Conservation (phyloP, 2,329 filamentous ascomycete genomes). For the Pseudogymnoascus sp. region DNA sequence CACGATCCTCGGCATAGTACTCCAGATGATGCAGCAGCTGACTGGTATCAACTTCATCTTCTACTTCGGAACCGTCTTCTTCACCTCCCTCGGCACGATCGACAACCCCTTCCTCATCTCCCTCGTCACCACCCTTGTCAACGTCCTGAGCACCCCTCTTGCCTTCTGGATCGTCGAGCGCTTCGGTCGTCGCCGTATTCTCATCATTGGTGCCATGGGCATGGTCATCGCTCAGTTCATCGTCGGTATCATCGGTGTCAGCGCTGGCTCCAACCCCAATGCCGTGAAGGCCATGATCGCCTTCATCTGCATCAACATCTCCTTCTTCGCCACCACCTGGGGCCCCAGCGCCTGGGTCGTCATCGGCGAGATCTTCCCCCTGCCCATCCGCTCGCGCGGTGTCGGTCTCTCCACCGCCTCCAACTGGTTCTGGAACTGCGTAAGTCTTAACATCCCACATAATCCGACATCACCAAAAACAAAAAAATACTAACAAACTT, state of each 20-base stretch:
- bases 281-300: slow-evolving; percentile 64
- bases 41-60: slow-evolving; percentile 89
- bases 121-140: slow-evolving; percentile 40
- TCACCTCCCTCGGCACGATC: slow-evolving; percentile 56
- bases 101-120: slow-evolving; percentile 51
- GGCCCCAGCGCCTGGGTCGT: slow-evolving; percentile 72
- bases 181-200: slow-evolving; percentile 70
- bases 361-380: slow-evolving; percentile 80
- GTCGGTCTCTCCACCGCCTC: slow-evolving; percentile 76
- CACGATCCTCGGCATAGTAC: slow-evolving; percentile 61
- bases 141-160: slow-evolving; percentile 58
- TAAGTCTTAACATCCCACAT: background rate
- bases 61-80: slow-evolving; percentile 79
- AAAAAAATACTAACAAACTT: slow-evolving; percentile 26
- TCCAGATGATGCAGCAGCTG: slow-evolving; percentile 75
- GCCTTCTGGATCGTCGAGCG: slow-evolving; percentile 78
- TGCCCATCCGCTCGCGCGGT: slow-evolving; percentile 77
- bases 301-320: slow-evolving; percentile 85
- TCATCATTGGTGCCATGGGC: slow-evolving; percentile 68
- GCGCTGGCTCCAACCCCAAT: slow-evolving; percentile 42
- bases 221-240: slow-evolving; percentile 82
- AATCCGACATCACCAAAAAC: background rate
- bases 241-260: slow-evolving; percentile 52
- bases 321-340: slow-evolving; percentile 84
- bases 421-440: slow-evolving; percentile 84